These are phyloP conservation scores for Galerina marginata DNA, from an alignment of 768 basidiomycete species.

Conservation along the genomic window DNA sequence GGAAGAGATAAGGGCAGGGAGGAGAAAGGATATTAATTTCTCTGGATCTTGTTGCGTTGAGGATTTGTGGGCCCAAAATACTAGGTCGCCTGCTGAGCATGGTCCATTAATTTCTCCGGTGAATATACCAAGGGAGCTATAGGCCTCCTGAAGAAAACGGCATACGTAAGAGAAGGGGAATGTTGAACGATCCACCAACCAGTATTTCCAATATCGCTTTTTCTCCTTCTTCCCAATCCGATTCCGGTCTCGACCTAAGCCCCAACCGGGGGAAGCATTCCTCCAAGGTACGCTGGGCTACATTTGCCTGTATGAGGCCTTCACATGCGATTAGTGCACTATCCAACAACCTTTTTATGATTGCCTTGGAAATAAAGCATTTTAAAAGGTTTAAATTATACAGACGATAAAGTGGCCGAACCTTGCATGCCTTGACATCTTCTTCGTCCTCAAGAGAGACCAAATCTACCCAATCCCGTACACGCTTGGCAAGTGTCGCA, in stretches of 20 bases:
- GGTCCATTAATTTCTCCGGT: constrained; percentile 14
- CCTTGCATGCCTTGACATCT: constrained; percentile 34
- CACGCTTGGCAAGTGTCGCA: constrained; percentile 32
- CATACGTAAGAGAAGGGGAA: not conserved
- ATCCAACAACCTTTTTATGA: constrained; percentile 27
- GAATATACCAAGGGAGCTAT: constrained; percentile 37
- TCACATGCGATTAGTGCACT: constrained; percentile 30
- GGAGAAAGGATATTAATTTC: constrained; percentile 35
- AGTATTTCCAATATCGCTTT: constrained; percentile 39
- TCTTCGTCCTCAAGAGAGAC: constrained; percentile 22
- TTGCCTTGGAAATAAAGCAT: constrained; percentile 11
- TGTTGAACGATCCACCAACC: constrained; percentile 36
- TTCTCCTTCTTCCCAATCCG: constrained; percentile 48
- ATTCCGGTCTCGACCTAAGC: constrained; percentile 32
- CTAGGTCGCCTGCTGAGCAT: constrained; percentile 39
- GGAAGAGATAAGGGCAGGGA: constrained; percentile 51
- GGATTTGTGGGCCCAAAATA: constrained; percentile 43
- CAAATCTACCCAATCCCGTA: constrained; percentile 35
- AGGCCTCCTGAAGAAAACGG: constrained; percentile 37
- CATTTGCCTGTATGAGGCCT: constrained; percentile 43
- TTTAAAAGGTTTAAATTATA: not conserved
- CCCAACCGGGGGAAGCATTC: constrained; percentile 50
- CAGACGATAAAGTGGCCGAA: constrained; percentile 22
- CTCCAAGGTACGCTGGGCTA: constrained; percentile 55
- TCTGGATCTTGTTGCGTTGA: constrained; percentile 16